A percentile compares a stretch with the other conserved stretches of the same genome.
Evolutionary conservation across 352 stramenopile species (phyloP).

Genomic region (Globisporangium nagaii): DNA sequence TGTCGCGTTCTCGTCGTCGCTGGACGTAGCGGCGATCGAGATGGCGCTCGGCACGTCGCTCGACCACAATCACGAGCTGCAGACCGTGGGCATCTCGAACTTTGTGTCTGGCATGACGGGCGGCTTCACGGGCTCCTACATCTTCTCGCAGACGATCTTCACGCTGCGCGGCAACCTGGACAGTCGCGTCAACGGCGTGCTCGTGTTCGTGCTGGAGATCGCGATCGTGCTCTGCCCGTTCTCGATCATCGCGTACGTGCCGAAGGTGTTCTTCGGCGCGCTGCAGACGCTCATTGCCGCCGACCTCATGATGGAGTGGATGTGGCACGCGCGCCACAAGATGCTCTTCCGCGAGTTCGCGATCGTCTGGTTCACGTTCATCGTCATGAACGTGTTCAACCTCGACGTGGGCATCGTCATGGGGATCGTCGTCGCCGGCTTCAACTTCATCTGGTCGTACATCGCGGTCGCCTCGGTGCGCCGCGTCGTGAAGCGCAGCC

Average conservation of each 20-base stretch:
- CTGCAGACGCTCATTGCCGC: constrained; percentile 96
- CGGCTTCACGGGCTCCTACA: constrained; percentile 98
- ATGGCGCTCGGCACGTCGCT: constrained; percentile 92
- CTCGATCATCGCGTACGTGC: constrained; percentile 94
- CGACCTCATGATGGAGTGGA: constrained; percentile 97
- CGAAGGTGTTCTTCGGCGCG: constrained; percentile 97
- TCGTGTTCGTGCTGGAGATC: constrained; percentile 78
- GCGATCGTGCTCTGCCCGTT: constrained; percentile 86
- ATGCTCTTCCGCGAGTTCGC: constrained; percentile 89
- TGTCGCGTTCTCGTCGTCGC: constrained; percentile 95
- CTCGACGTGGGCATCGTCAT: constrained; percentile 94
- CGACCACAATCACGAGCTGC: constrained; percentile 94
- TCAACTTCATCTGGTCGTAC: constrained; percentile 88
- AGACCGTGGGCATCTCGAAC: constrained; percentile 96
- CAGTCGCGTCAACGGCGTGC: constrained; percentile 58
- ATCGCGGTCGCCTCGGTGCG: constrained; percentile 63
- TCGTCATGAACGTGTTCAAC: constrained; percentile 90
- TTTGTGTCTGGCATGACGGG: constrained; percentile 93
- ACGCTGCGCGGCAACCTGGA: constrained; percentile 76
- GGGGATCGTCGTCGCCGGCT: constrained; percentile 86
- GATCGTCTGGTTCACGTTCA: constrained; percentile 93
- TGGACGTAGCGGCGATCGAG: constrained; percentile 98
- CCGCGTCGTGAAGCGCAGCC: constrained; percentile 75
- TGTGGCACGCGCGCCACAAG: constrained; percentile 83
- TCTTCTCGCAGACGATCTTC: constrained; percentile 97